Evolutionary conservation across 768 basidiomycete genomes (phyloP).

Genomic region (Infundibulicybe gibba): DNA sequence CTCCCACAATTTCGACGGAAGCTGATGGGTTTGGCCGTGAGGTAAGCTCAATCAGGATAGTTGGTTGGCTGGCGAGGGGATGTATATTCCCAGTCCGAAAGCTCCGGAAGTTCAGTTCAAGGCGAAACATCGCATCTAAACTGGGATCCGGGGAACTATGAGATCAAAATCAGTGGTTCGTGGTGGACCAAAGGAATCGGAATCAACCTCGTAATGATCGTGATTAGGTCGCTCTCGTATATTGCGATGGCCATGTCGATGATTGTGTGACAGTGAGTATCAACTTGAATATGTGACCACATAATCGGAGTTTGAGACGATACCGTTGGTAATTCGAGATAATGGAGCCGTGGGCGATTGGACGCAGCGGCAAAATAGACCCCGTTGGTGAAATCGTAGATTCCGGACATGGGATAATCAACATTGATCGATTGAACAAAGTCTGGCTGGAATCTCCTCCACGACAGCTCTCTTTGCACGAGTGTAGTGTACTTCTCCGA

Average conservation of each 20-base stretch:
- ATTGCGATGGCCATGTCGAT: constrained; percentile 13
- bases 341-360: constrained; percentile 28
- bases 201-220: constrained; percentile 11
- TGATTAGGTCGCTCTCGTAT: constrained; percentile 13
- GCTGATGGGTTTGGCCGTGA: neutral
- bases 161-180: no score
- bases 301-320: constrained; percentile 15
- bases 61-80: no score
- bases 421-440: constrained; percentile 20
- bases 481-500: constrained; percentile 20
- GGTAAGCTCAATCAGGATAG: neutral
- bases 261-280: neutral
- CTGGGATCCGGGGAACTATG: neutral
- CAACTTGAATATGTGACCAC: neutral
- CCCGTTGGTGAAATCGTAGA: constrained; percentile 40
- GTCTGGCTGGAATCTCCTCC: constrained; percentile 17
- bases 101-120: no score
- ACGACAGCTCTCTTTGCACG: constrained; percentile 19
- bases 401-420: constrained; percentile 24
- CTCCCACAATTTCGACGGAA: constrained; percentile 15
- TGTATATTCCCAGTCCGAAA: no score
- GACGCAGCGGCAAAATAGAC: constrained; percentile 37
- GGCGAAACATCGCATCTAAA: neutral
- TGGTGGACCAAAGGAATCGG: no score
- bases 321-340: constrained; percentile 28